phyloP scores from a whole-genome alignment of 306 rosid genomes.

The Elaeagnus macrophylla region DNA sequence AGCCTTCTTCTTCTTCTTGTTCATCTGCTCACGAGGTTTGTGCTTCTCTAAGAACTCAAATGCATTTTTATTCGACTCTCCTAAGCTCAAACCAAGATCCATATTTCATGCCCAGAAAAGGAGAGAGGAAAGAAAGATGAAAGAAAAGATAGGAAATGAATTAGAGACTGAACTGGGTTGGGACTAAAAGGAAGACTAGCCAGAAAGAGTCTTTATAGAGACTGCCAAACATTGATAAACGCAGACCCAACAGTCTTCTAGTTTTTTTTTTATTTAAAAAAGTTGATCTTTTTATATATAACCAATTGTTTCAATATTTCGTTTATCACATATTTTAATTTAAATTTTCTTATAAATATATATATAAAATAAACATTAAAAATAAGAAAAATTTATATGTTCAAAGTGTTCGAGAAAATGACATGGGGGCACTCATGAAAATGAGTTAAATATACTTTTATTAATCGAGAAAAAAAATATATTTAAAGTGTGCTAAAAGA shows the following conservation, averaged over 20 bases:
- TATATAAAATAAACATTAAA: too few relatives aligned
- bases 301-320: too few relatives aligned
- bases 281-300: too few relatives aligned
- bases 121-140: not conserved
- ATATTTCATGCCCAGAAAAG: not conserved
- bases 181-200: constrained; percentile 20
- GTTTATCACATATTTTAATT: too few relatives aligned
- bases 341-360: too few relatives aligned
- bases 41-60: constrained; percentile 18
- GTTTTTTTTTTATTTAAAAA: constrained; percentile 1
- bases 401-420: too few relatives aligned
- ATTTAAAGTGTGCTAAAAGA: too few relatives aligned
- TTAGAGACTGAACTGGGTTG: constrained; percentile 2
- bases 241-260: constrained; percentile 8
- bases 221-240: constrained; percentile 11
- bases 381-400: too few relatives aligned
- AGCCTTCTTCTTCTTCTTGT: not conserved
- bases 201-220: constrained; percentile 27
- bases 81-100: constrained; percentile 33
- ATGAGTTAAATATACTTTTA: too few relatives aligned
- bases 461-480: too few relatives aligned
- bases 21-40: not conserved
- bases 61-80: constrained; percentile 13
- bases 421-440: too few relatives aligned
- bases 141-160: not conserved